Conservation (phyloP, 495 filamentous ascomycete genomes). For the Lineolata rhizophorae region DNA sequence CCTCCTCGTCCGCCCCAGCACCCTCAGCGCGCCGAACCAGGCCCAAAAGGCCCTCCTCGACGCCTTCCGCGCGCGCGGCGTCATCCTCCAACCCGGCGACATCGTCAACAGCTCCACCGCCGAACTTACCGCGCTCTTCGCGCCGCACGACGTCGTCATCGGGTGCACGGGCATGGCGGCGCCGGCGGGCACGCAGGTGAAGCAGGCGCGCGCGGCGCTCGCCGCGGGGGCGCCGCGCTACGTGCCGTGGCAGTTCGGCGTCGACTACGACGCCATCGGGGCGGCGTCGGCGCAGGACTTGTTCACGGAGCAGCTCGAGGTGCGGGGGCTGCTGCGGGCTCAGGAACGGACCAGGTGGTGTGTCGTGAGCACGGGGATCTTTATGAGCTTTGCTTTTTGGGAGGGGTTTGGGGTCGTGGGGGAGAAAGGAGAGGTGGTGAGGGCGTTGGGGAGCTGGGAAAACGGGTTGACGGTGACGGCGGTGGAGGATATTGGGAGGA, state of each 20-base stretch:
- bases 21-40: constrained; percentile 2
- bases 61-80: constrained; percentile 13
- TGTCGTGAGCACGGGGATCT: constrained; percentile 39
- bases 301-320: constrained; percentile 39
- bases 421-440: constrained; percentile 14
- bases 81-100: constrained; percentile 24
- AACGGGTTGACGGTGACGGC: constrained; percentile 33
- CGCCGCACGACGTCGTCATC: constrained; percentile 27
- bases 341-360: constrained; percentile 21
- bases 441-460: constrained; percentile 33
- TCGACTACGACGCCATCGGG: constrained; percentile 40
- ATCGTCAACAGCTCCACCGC: constrained; percentile 18
- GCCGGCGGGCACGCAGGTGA: constrained; percentile 26
- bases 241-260: constrained; percentile 45
- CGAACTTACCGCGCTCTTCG: constrained; percentile 24
- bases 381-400: constrained; percentile 40
- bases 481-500: constrained; percentile 32
- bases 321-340: constrained; percentile 26
- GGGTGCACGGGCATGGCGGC: constrained; percentile 31
- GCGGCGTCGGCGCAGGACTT: constrained; percentile 28
- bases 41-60: constrained; percentile 19
- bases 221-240: constrained; percentile 21
- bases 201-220: constrained; percentile 28
- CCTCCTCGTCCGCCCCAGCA: constrained; percentile 24
- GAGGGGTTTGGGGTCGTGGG: constrained; percentile 32